Conservation (phyloP, 352 stramenopile genomes). For the Pythium brachiatum region DNA sequence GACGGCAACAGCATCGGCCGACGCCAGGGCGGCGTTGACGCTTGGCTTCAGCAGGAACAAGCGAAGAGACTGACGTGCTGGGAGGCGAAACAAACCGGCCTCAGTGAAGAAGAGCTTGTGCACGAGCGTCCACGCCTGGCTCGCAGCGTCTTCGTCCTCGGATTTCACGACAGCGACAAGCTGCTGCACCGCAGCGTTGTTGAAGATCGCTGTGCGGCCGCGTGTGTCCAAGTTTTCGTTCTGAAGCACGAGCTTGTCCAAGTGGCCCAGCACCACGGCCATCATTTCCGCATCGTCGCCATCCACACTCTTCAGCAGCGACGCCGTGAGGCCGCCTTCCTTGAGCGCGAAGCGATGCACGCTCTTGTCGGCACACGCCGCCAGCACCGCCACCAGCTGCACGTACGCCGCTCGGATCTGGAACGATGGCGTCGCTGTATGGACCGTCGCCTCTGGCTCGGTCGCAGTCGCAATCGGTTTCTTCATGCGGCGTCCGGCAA, state of each 20-base stretch:
- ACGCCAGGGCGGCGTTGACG: slow-evolving; percentile 21
- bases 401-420: slow-evolving; percentile 72
- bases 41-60: slow-evolving; percentile 19
- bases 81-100: slow-evolving; percentile 52
- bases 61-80: slow-evolving; percentile 32
- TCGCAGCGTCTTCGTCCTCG: slow-evolving; percentile 40
- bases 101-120: slow-evolving; percentile 59
- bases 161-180: slow-evolving; percentile 66
- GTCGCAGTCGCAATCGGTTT: slow-evolving; percentile 25
- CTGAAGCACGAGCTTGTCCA: slow-evolving; percentile 52
- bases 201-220: slow-evolving; percentile 62
- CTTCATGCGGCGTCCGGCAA: slow-evolving; percentile 61
- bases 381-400: slow-evolving; percentile 57
- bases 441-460: slow-evolving; percentile 1
- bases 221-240: slow-evolving; percentile 53
- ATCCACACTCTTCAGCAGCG: slow-evolving; percentile 79
- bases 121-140: slow-evolving; percentile 40
- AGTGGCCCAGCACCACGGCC: slow-evolving; percentile 35
- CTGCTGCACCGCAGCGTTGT: slow-evolving; percentile 58
- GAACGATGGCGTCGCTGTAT: slow-evolving; percentile 30
- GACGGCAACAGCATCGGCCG: slow-evolving; percentile 27
- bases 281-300: slow-evolving; percentile 62
- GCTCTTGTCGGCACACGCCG: slow-evolving; percentile 62
- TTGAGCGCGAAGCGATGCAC: slow-evolving; percentile 80
- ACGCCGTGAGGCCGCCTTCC: slow-evolving; percentile 56